These are phyloP conservation scores for Penicillium bialowiezense DNA, from an alignment of 495 filamentous ascomycete species.

Conservation along the genomic window DNA sequence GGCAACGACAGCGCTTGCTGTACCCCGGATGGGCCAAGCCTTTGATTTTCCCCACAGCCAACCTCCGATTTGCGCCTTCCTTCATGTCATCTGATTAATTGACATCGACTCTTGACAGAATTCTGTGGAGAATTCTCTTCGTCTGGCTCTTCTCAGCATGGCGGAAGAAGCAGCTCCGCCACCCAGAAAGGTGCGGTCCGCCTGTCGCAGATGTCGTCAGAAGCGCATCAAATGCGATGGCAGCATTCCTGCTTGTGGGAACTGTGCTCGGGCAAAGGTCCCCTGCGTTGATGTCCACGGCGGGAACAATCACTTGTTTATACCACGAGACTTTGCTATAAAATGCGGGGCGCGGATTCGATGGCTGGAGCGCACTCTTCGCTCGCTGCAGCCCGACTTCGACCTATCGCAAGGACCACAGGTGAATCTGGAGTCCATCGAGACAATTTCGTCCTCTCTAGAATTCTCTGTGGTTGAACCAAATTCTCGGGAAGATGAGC, in stretches of 20 bases:
- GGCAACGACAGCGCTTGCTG: no score
- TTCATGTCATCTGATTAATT: background rate
- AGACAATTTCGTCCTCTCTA: no score
- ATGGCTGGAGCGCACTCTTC: slow-evolving; percentile 16
- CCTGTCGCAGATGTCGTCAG: slow-evolving; percentile 20
- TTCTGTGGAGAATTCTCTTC: background rate
- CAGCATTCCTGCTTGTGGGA: slow-evolving; percentile 21
- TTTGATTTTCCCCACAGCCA: background rate
- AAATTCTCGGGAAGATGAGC: background rate
- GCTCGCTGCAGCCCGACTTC: no score
- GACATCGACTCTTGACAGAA: background rate
- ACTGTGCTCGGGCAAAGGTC: slow-evolving; percentile 22
- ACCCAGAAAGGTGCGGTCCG: slow-evolving; percentile 18
- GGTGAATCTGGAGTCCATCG: no score
- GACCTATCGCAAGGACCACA: no score
- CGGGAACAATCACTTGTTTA: slow-evolving; percentile 21
- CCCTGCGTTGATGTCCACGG: slow-evolving; percentile 21
- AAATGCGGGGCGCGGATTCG: slow-evolving; percentile 20
- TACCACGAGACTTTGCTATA: slow-evolving; percentile 19
- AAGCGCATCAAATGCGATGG: slow-evolving; percentile 30
- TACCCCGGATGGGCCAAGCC: no score
- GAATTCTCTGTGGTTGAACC: no score
- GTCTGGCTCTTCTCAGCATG: background rate
- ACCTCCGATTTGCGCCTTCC: background rate
- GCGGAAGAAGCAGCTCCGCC: slow-evolving; percentile 2